These are phyloP conservation scores for Picea mariana DNA, from an alignment of 83 land plant species.

Conservation along the genomic window DNA sequence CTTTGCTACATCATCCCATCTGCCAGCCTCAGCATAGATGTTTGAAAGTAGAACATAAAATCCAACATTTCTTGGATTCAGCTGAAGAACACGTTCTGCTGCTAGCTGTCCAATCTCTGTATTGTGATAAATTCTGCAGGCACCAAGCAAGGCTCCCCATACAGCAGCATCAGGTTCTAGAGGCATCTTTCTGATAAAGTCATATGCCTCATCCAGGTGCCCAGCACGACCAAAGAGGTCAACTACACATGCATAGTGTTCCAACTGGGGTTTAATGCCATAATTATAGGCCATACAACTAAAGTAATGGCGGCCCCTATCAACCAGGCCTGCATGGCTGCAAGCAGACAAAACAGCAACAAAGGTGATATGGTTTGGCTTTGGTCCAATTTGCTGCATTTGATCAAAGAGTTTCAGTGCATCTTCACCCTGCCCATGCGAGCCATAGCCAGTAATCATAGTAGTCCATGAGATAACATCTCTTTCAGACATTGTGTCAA, in stretches of 20 bases:
- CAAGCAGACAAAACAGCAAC: constrained; percentile 16
- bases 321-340: constrained; percentile 13
- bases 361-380: constrained; percentile 37
- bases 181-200: background rate
- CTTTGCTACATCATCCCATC: constrained; percentile 7
- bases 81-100: background rate
- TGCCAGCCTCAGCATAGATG: background rate
- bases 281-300: constrained; percentile 7
- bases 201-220: background rate
- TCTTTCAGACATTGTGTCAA: constrained; percentile 25
- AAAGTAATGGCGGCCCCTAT: constrained; percentile 18
- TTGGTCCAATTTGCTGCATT: constrained; percentile 23
- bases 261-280: constrained; percentile 2
- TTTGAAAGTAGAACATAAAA: constrained; percentile 1
- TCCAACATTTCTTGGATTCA: background rate
- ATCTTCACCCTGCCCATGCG: constrained; percentile 24
- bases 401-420: constrained; percentile 26
- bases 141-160: constrained; percentile 5
- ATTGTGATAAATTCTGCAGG: background rate
- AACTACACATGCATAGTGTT: constrained; percentile 2
- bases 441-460: constrained; percentile 33
- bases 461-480: constrained; percentile 36
- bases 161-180: constrained; percentile 3
- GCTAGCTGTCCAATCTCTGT: background rate
- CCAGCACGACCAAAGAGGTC: constrained; percentile 13